Evolutionary conservation across 768 basidiomycete species (phyloP), one percentile per base, ranked within the genome.

Genomic region (Podaxis sp.): DNA sequence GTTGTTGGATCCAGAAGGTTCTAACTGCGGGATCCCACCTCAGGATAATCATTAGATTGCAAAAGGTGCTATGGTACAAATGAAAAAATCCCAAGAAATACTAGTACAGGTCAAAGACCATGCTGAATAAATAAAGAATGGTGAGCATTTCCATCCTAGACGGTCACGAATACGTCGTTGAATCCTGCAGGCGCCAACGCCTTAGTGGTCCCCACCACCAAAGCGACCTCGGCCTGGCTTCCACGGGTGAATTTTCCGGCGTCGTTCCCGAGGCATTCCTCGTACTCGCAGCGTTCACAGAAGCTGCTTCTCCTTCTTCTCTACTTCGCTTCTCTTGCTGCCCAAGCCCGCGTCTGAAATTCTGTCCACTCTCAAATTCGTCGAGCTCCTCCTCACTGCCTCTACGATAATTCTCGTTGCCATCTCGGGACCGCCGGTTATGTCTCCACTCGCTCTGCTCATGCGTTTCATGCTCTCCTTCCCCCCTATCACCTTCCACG

Each of bases 171-270:
- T 94, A 94, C 55, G 80, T 78, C 8, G 91, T 93, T 64, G 89
- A 84, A 68, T 94, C 92, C 66, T 87, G 83, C 66, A 93, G 72
- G 51, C 92, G 79, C 91, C 90, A 93, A 29, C 81, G 79, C 51
- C 82, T 77, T 22, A 93, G 72, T 2, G 91, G 90, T 0, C 89
- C 89, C 90, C 90, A 92, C 87, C 90, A 91, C 86, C 86, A 91
- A 63, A 90, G 64, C 5, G 89, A 89, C 54, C 58, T 65, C 1
- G 73, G 69, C 19, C 65, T 67, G 9, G 57, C 47, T 51, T 54
- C 64, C 49, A 61, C 55, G 24, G 63, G 61, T 46, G 64, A 63
- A 25, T 61, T 58, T 7, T 63, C 33, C 33, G 33, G 65, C 51
- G 62, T 19, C 22, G 65, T 58, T 53, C 57, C 58, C 38, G 55